Evolutionary conservation across 768 basidiomycete genomes (phyloP).

Genomic region (Saitozyma podzolica): DNA sequence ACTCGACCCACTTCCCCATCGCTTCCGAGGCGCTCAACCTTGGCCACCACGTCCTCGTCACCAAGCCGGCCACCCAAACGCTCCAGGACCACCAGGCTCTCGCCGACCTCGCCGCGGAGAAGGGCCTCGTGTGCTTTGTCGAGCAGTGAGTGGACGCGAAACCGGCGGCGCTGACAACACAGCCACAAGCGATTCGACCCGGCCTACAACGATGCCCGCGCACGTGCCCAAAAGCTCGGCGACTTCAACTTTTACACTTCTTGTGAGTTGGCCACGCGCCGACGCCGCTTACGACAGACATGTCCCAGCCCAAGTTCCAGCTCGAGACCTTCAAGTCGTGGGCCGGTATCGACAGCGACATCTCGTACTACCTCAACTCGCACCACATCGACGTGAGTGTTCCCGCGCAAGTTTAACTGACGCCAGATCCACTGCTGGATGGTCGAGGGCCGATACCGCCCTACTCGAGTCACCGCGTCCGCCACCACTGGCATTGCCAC

Average conservation of each 20-base stretch:
- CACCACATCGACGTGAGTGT: constrained; percentile 70
- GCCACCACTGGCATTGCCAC: constrained; percentile 90
- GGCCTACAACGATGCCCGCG: constrained; percentile 86
- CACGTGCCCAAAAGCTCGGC: constrained; percentile 66
- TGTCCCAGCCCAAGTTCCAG: constrained; percentile 95
- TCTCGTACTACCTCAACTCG: constrained; percentile 92
- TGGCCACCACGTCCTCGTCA: constrained; percentile 83
- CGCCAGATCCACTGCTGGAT: constrained; percentile 59
- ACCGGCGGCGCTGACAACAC: constrained; percentile 6
- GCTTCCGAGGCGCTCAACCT: constrained; percentile 81
- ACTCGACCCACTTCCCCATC: constrained; percentile 85
- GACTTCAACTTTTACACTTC: constrained; percentile 95
- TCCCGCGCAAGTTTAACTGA: not conserved
- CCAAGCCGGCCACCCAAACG: constrained; percentile 87
- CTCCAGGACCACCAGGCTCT: constrained; percentile 78
- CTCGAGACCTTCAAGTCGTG: constrained; percentile 91
- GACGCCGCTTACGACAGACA: constrained; percentile 57
- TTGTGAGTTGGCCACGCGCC: constrained; percentile 47
- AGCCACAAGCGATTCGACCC: constrained; percentile 64
- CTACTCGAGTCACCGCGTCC: constrained; percentile 73
- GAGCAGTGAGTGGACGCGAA: constrained; percentile 66
- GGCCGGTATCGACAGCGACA: constrained; percentile 93
- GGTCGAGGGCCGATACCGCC: constrained; percentile 53
- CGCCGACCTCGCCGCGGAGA: constrained; percentile 71
- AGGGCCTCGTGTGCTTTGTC: constrained; percentile 85